phyloP scores from a whole-genome alignment of 805 yeast species.

The Blastobotrys attinorum region DNA sequence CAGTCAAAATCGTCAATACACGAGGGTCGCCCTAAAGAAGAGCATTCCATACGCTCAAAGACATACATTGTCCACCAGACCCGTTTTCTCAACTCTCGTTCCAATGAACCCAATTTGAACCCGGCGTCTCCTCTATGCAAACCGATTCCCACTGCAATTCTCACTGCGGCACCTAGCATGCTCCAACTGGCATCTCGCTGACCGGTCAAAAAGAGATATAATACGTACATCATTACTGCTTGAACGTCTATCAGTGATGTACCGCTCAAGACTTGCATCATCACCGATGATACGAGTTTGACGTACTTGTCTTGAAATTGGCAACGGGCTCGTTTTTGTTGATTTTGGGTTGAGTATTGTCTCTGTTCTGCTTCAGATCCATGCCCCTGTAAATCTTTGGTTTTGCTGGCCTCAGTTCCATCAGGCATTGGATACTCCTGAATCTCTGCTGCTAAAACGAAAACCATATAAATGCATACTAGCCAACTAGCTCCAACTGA shows the following conservation, averaged over 20 bases:
- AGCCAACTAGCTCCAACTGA: constrained; percentile 3
- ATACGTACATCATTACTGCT: constrained; percentile 6
- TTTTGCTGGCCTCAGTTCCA: too few species aligned
- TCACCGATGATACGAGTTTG: background rate
- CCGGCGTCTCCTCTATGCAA: constrained; percentile 7
- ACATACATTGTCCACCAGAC: constrained; percentile 8
- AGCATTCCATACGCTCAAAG: constrained; percentile 7
- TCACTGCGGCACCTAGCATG: constrained; percentile 4
- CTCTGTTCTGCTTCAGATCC: too few species aligned
- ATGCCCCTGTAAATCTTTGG: too few species aligned
- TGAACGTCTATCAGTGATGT: constrained; percentile 7
- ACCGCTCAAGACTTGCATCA: constrained; percentile 1
- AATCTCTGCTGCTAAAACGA: background rate
- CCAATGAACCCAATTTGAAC: background rate
- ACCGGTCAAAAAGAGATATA: constrained; percentile 2
- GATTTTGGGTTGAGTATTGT: too few species aligned
- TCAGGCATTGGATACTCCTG: too few species aligned
- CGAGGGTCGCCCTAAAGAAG: constrained; percentile 8
- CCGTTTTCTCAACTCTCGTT: constrained; percentile 2
- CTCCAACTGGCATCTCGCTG: constrained; percentile 8
- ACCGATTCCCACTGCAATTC: constrained; percentile 8
- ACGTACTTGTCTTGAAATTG: background rate
- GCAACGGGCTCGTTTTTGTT: too few species aligned
- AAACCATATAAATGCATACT: constrained; percentile 4
- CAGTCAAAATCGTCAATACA: constrained; percentile 5